phyloP scores from a whole-genome alignment of 495 filamentous ascomycete species.

The Xylaria sp. region DNA sequence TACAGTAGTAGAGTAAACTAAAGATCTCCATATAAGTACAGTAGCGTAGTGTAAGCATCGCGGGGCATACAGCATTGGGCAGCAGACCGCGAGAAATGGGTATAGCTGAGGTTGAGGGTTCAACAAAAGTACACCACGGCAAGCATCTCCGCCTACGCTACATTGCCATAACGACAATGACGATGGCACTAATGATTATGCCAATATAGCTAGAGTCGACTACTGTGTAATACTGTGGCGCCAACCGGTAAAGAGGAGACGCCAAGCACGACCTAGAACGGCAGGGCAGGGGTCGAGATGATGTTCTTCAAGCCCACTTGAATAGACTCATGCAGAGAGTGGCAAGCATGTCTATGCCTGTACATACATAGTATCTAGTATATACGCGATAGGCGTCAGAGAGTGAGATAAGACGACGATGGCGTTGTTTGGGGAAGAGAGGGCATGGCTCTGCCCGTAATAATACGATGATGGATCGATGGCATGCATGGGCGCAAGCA shows the following conservation, averaged over 20 bases:
- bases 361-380: too few relatives aligned
- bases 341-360: not conserved
- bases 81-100: not conserved
- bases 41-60: slow-evolving; percentile 10
- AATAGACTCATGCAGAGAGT: slow-evolving; percentile 14
- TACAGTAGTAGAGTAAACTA: too few relatives aligned
- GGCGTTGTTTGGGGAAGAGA: not conserved
- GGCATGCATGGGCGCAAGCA: slow-evolving; percentile 17
- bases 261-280: slow-evolving; percentile 19
- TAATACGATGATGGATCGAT: slow-evolving; percentile 12
- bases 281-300: slow-evolving; percentile 14
- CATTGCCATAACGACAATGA: not conserved
- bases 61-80: not conserved
- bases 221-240: slow-evolving; percentile 13
- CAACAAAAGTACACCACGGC: slow-evolving; percentile 21
- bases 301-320: slow-evolving; percentile 9
- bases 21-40: not conserved
- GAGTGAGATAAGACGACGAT: slow-evolving; percentile 24
- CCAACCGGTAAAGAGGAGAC: slow-evolving; percentile 17
- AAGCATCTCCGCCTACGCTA: not conserved
- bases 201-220: not conserved
- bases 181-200: slow-evolving; percentile 1
- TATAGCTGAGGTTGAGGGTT: not conserved
- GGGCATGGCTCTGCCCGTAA: not conserved
- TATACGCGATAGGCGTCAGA: slow-evolving; percentile 12